Evolutionary conservation across 345 rosid genomes (phyloP).

Genomic region (Gynandropsis gynandra): DNA sequence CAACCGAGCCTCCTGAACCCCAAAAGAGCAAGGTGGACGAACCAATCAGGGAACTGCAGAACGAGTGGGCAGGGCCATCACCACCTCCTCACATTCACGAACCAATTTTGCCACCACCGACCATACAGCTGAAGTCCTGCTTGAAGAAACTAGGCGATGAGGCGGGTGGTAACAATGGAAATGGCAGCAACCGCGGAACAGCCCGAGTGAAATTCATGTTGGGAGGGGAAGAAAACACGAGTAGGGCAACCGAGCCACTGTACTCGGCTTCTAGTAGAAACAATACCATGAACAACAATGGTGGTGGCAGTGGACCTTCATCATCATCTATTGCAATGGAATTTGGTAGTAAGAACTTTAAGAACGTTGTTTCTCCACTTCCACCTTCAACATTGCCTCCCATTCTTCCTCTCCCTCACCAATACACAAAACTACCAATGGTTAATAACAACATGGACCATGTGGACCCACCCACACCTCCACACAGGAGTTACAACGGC

Average conservation of each 20-base stretch:
- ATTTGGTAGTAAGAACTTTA: slow-evolving; percentile 82
- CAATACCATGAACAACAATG: slow-evolving; percentile 43
- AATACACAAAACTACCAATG: slow-evolving; percentile 37
- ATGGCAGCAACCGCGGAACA: slow-evolving; percentile 44
- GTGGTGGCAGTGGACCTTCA: no score
- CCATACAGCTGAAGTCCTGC: slow-evolving; percentile 68
- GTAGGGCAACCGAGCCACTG: no score
- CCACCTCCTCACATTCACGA: slow-evolving; percentile 36
- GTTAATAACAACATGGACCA: no score
- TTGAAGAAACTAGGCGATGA: slow-evolving; percentile 65
- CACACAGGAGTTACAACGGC: no score
- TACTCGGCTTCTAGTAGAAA: no score
- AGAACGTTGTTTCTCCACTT: slow-evolving; percentile 51
- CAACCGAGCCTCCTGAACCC: slow-evolving; percentile 35
- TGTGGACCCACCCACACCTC: no score
- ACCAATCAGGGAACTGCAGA: slow-evolving; percentile 11
- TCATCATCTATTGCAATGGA: slow-evolving; percentile 75
- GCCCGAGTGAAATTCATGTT: slow-evolving; percentile 80
- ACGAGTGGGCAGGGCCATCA: slow-evolving; percentile 27
- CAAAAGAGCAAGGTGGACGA: slow-evolving; percentile 43
- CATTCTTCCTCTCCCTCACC: slow-evolving; percentile 42
- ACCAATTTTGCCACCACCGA: slow-evolving; percentile 29
- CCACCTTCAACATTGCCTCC: slow-evolving; percentile 40
- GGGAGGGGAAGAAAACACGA: slow-evolving; percentile 61
- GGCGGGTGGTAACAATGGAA: no score